Conservation (phyloP, 2,329 filamentous ascomycete genomes). For the Davidsoniella neocaledoniae region DNA sequence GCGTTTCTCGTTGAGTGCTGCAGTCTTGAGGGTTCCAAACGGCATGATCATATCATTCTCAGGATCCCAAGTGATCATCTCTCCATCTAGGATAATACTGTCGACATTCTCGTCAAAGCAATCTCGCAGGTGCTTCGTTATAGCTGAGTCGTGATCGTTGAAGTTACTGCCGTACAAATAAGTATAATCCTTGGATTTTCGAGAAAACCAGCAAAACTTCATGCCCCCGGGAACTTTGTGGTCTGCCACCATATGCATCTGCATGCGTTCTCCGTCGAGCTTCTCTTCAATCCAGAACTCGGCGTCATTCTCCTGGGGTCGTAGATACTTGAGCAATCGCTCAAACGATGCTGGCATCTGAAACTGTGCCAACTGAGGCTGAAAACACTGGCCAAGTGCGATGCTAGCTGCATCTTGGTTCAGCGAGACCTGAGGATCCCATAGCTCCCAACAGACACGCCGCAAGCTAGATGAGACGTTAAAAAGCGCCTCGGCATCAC, state of each 20-base stretch:
- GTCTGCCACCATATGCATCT: constrained; percentile 78
- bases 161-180: constrained; percentile 76
- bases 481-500: constrained; percentile 61
- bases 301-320: constrained; percentile 48
- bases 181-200: constrained; percentile 91
- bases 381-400: constrained; percentile 82
- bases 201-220: constrained; percentile 77
- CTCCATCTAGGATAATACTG: constrained; percentile 84
- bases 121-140: constrained; percentile 63
- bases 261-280: constrained; percentile 90
- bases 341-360: constrained; percentile 65
- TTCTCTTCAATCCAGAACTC: constrained; percentile 98
- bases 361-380: constrained; percentile 87
- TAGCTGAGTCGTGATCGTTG: constrained; percentile 53
- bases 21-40: constrained; percentile 88
- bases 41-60: constrained; percentile 66
- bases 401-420: constrained; percentile 61
- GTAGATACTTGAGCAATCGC: constrained; percentile 55
- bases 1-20: constrained; percentile 62
- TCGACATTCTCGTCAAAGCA: constrained; percentile 65
- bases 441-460: constrained; percentile 87
- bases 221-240: constrained; percentile 48
- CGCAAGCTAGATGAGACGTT: constrained; percentile 81
- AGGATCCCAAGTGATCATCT: constrained; percentile 98
- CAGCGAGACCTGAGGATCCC: constrained; percentile 54